These are phyloP conservation scores for Xylariaceae sp. DNA, from an alignment of 2,329 filamentous ascomycete genomes.

Conservation along the genomic window DNA sequence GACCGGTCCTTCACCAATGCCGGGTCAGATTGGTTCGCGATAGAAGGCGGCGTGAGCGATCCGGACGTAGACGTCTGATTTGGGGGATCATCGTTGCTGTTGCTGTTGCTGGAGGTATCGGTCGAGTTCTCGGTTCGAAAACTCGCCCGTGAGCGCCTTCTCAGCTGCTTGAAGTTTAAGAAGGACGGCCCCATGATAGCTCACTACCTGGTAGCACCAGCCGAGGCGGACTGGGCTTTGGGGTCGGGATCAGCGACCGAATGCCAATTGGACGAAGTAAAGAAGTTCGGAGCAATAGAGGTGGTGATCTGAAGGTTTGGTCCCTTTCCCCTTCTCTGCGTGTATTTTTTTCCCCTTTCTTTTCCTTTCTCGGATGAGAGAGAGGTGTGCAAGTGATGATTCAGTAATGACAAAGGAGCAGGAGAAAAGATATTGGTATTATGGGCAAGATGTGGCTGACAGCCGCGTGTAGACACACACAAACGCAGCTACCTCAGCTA, in stretches of 20 bases:
- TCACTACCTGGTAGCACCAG: not conserved
- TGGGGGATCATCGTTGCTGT: conserved; percentile 35
- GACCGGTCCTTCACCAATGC: conserved; percentile 50
- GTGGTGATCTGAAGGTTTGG: too few relatives aligned
- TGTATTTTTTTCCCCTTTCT: too few relatives aligned
- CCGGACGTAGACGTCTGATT: conserved; percentile 59
- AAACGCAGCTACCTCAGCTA: too few relatives aligned
- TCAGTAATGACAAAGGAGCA: not conserved
- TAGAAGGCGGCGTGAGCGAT: conserved; percentile 71
- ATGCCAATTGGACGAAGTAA: not conserved
- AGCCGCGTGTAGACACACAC: too few relatives aligned
- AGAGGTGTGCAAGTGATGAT: too few relatives aligned
- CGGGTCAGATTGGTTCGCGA: conserved; percentile 61
- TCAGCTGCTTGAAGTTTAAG: conserved; percentile 59
- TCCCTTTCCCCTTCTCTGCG: too few relatives aligned
- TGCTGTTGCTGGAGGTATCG: conserved; percentile 58
- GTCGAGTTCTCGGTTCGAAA: conserved; percentile 62
- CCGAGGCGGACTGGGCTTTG: not conserved
- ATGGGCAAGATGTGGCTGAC: too few relatives aligned
- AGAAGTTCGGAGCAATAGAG: not conserved
- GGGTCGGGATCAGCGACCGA: not conserved
- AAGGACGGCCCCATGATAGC: conserved; percentile 11
- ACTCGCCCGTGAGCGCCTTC: conserved; percentile 71
- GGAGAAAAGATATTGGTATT: too few relatives aligned
- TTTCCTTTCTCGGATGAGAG: too few relatives aligned